A percentile compares a stretch with the other conserved stretches of the same genome.
phyloP scores from a whole-genome alignment of 2,329 filamentous ascomycete species.

The Aureobasidium namibiae region DNA sequence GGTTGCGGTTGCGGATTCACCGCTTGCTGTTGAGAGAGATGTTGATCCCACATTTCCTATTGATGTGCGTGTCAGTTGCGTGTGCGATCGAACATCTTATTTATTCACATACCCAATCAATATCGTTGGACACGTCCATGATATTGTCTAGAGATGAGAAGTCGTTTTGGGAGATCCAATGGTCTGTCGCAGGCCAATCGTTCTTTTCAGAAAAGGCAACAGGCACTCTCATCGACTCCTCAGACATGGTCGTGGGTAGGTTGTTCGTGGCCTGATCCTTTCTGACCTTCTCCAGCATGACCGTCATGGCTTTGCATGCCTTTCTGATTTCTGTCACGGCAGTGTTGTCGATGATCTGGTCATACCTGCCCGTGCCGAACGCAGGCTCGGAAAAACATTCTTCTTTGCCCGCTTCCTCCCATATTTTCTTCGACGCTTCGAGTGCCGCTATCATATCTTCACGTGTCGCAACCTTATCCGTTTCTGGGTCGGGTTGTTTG shows the following conservation, averaged over 20 bases:
- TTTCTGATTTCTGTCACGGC: constrained; percentile 25
- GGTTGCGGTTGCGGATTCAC: not conserved
- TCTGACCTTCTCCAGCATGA: constrained; percentile 26
- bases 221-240: not conserved
- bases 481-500: constrained; percentile 12
- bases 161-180: constrained; percentile 15
- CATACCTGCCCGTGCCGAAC: not conserved
- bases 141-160: constrained; percentile 24
- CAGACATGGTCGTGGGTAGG: not conserved
- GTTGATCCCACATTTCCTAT: constrained; percentile 7
- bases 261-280: constrained; percentile 4
- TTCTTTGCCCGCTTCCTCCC: constrained; percentile 18
- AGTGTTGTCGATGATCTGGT: constrained; percentile 12
- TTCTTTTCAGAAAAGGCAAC: not conserved
- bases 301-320: constrained; percentile 23
- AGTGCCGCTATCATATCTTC: constrained; percentile 24
- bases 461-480: constrained; percentile 12
- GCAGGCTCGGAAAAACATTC: not conserved
- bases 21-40: not conserved
- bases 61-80: not conserved
- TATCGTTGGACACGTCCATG: constrained; percentile 21
- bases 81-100: not conserved
- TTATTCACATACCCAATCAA: constrained; percentile 23
- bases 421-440: constrained; percentile 26
- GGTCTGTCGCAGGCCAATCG: not conserved